phyloP scores from a whole-genome alignment of 768 basidiomycete genomes.

The Panellus pusillus region DNA sequence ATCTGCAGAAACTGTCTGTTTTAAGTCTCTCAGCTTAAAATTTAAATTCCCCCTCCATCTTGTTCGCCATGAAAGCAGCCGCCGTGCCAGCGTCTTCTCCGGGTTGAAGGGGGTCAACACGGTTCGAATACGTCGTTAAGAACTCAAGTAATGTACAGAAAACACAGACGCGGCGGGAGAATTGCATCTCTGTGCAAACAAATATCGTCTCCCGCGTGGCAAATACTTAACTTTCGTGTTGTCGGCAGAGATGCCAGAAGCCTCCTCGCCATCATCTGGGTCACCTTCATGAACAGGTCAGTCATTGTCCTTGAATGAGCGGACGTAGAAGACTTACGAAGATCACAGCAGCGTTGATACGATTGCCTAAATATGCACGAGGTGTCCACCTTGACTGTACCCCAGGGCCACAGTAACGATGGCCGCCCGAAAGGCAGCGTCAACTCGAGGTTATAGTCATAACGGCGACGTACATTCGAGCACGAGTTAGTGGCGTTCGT shows the following conservation, averaged over 20 bases:
- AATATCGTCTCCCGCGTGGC: slow-evolving; percentile 16
- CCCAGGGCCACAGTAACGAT: slow-evolving; percentile 21
- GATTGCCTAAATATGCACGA: slow-evolving; percentile 20
- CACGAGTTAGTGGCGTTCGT: slow-evolving; percentile 19
- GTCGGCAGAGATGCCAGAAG: neutral
- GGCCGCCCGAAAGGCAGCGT: slow-evolving; percentile 2
- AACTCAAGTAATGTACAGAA: neutral
- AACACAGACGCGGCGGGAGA: slow-evolving; percentile 17
- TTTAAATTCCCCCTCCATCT: slow-evolving; percentile 4
- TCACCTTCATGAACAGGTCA: slow-evolving; percentile 7
- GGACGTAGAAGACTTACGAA: slow-evolving; percentile 12
- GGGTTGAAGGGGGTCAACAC: neutral
- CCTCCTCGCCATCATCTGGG: slow-evolving; percentile 13
- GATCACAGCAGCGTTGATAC: slow-evolving; percentile 24
- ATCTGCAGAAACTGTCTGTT: too few species aligned
- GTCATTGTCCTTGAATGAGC: neutral
- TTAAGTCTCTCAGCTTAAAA: too few species aligned
- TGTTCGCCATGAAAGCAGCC: slow-evolving; percentile 17
- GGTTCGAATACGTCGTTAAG: neutral
- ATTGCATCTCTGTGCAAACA: slow-evolving; percentile 6
- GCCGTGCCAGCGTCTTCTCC: slow-evolving; percentile 12
- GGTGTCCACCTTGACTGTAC: slow-evolving; percentile 23
- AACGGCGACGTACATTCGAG: neutral
- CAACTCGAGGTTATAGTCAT: neutral
- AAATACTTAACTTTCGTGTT: slow-evolving; percentile 7